Evolutionary conservation across 352 stramenopile genomes (phyloP).

Genomic region (Peronosclerospora sorghi): DNA sequence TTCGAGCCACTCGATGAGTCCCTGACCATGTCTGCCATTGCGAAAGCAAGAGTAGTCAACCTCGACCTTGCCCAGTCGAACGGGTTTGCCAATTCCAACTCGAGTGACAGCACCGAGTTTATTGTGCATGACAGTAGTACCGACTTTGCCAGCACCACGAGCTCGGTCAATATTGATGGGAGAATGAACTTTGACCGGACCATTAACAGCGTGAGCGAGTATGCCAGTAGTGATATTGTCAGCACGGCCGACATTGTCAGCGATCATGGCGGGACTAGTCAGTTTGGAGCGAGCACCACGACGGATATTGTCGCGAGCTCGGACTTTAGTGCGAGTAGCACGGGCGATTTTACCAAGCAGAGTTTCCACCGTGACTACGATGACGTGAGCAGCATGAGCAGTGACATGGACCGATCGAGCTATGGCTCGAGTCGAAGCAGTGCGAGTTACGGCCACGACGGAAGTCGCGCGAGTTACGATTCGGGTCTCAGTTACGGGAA

Average conservation of each 20-base stretch:
- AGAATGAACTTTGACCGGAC: conserved; percentile 19
- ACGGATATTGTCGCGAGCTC: conserved; percentile 4
- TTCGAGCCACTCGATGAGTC: conserved; percentile 30
- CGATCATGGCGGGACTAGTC: not conserved
- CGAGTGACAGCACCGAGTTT: conserved; percentile 22
- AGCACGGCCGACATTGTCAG: conserved; percentile 6
- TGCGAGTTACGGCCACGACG: conserved; percentile 18
- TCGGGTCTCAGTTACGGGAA: conserved; percentile 3
- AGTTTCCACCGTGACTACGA: conserved; percentile 9
- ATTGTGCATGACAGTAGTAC: conserved; percentile 18
- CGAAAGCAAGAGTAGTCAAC: conserved; percentile 4
- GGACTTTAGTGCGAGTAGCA: conserved; percentile 9
- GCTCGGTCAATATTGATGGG: conserved; percentile 23
- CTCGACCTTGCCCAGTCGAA: conserved; percentile 3
- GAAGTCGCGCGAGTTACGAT: conserved; percentile 14
- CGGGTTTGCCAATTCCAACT: conserved; percentile 12
- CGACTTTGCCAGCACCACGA: conserved; percentile 24
- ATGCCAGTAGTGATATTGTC: conserved; percentile 7
- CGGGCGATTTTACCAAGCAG: conserved; percentile 10
- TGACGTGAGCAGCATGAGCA: conserved; percentile 18
- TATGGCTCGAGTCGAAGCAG: conserved; percentile 13
- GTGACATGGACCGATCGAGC: conserved; percentile 19
- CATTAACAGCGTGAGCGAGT: conserved; percentile 4
- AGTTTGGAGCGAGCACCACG: conserved; percentile 9
- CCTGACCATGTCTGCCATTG: conserved; percentile 21